Base-by-base conservation (phyloP, 2,329 filamentous ascomycete species). In the Trichophyton benhamiae region DNA sequence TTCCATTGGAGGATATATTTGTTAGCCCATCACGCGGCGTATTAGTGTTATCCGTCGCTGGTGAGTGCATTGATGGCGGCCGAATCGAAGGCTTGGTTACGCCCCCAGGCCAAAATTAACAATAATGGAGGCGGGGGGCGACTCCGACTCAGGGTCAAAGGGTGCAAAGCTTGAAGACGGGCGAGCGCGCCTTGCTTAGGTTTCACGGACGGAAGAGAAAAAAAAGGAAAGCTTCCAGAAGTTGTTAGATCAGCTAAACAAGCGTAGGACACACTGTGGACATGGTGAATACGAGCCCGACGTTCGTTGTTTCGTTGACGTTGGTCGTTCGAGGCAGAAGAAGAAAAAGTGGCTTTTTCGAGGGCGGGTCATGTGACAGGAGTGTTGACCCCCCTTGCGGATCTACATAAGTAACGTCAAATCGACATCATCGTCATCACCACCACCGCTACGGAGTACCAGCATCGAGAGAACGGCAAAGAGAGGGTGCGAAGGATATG, bases 141-240 rank as follows among this genome's bases (percentile, higher is more conserved):
- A 38, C 33, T 38, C 33, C 8, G 9, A 9, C 33, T 38, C 9
- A 38, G 33, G 33, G 3, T 13, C 33, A 44, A 44, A 44, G 41
- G 41, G 15, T 44, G 41, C 20, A 25, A 27, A 52, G 46, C 22
- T 22, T 52, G 22, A 48, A 48, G 44, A 17, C 44, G 44, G 44
- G 44, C 17, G 44, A 48, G 9, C 33, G 33, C 33, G 33, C 33
- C 33, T 38, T 38, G 11, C 33, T 44, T 44, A 44, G 41, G 41
- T n/a, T 38, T 44, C 41, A 44, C 41, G 41, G 41, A 44, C 41
- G 41, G 41, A 11, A 27, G 46, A 48, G 20, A 25, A 25, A 48
- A 48, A 48, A 48, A 48, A 48, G 52, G 27, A 55, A 55, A 36
- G 52, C 52, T 55, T 55, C 52, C 52, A 55, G 27, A 30, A 36